Conservation (phyloP, 2,329 filamentous ascomycete species). For the Ceratocystis eucalypticola region DNA sequence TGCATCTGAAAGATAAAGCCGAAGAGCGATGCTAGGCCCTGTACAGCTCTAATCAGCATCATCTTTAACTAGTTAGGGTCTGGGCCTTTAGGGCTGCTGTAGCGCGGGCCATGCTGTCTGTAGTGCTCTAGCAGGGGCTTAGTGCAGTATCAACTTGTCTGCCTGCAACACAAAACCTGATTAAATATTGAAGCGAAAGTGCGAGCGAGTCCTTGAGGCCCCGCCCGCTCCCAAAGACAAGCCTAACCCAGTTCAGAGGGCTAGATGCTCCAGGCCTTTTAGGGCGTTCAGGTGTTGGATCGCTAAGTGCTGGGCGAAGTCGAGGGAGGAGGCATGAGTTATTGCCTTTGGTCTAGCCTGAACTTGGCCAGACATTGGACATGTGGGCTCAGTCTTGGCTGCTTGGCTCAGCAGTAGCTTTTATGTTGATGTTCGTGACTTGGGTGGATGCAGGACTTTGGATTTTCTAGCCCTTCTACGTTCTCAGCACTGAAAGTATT, state of each 20-base stretch:
- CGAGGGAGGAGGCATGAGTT: neutral
- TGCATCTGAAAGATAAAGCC: neutral
- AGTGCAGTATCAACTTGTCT: too few species aligned
- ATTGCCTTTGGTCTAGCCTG: neutral
- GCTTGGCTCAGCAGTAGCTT: neutral
- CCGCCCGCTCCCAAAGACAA: neutral
- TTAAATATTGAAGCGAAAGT: neutral
- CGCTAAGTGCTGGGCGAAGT: neutral
- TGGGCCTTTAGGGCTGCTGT: neutral
- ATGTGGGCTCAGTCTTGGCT: neutral
- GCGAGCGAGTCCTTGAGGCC: conserved; percentile 3
- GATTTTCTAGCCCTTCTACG: too few species aligned
- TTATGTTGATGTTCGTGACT: too few species aligned
- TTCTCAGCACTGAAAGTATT: too few species aligned
- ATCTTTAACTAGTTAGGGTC: neutral
- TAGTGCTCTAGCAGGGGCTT: too few species aligned
- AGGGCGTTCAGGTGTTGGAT: conserved; percentile 1
- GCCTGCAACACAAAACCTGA: too few species aligned
- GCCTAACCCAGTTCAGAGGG: neutral
- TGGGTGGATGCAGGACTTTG: too few species aligned
- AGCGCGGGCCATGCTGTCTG: neutral
- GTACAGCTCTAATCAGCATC: neutral
- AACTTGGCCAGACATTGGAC: neutral
- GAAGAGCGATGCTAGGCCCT: neutral
- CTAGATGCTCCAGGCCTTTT: neutral